phyloP scores from a whole-genome alignment of 1,284 basidiomycete species.

The Spongispora temasekensis region DNA sequence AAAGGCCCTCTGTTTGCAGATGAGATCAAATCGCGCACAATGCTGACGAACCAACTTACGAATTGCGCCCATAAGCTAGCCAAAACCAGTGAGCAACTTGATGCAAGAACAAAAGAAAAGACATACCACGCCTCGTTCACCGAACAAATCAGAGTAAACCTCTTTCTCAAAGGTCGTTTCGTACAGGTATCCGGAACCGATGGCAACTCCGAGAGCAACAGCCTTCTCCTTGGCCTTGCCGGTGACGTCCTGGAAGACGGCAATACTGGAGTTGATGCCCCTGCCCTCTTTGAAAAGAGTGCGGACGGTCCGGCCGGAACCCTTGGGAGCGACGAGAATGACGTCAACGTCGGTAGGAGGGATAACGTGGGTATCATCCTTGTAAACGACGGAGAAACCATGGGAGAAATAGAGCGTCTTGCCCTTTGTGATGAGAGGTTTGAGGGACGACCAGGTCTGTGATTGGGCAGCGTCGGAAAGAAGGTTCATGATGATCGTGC shows the following conservation, averaged over 20 bases:
- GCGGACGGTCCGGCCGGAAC: conserved; percentile 97
- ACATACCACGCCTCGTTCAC: conserved; percentile 97
- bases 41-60: conserved; percentile 52
- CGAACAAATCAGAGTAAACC: conserved; percentile 99
- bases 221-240: conserved; percentile 99
- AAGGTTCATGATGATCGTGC: conserved; percentile 99
- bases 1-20: conserved; percentile 80
- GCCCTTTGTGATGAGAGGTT: conserved; percentile 95
- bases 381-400: conserved; percentile 99
- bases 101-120: conserved; percentile 1
- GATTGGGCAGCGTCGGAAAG: conserved; percentile 99
- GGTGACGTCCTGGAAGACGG: conserved; percentile 93
- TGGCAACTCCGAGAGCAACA: conserved; percentile 89
- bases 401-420: conserved; percentile 99
- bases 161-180: conserved; percentile 99
- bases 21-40: conserved; percentile 13
- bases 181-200: conserved; percentile 96
- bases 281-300: conserved; percentile 99
- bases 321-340: conserved; percentile 99
- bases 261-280: conserved; percentile 91
- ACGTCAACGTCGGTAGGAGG: conserved; percentile 96
- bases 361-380: conserved; percentile 94
- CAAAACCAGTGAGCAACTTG: conserved; percentile 14
- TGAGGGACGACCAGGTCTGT: conserved; percentile 87
- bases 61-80: conserved; percentile 96